These are phyloP conservation scores for Trichoderma citrinoviride DNA, from an alignment of 2,329 filamentous ascomycete genomes.

Conservation along the genomic window DNA sequence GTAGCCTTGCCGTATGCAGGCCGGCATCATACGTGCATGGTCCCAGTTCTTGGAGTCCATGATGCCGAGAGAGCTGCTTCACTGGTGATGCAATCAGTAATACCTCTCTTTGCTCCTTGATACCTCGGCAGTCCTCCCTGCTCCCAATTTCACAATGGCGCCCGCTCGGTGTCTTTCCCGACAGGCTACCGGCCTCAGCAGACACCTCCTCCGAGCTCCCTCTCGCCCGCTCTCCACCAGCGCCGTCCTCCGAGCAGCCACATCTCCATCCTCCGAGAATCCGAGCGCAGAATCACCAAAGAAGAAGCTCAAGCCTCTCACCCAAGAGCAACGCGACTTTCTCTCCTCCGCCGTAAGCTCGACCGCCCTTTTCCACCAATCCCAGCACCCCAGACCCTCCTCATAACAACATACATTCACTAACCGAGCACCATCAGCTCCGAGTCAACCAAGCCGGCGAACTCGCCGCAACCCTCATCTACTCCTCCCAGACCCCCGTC, in stretches of 20 bases:
- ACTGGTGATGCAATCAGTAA: background rate
- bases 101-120: too few relatives aligned
- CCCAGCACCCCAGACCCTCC: background rate
- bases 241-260: conserved; percentile 25
- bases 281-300: conserved; percentile 26
- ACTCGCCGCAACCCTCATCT: conserved; percentile 93
- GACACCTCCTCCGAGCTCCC: conserved; percentile 18
- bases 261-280: conserved; percentile 9
- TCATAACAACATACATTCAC: background rate
- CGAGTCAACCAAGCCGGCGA: conserved; percentile 98
- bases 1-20: conserved; percentile 7
- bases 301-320: conserved; percentile 59
- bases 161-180: conserved; percentile 24
- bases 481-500: conserved; percentile 82
- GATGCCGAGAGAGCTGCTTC: background rate
- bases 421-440: conserved; percentile 50
- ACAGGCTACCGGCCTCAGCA: conserved; percentile 16
- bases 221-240: conserved; percentile 22
- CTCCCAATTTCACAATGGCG: conserved; percentile 23
- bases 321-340: conserved; percentile 67
- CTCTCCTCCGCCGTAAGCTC: conserved; percentile 66
- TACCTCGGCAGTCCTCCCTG: too few relatives aligned
- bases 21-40: conserved; percentile 18
- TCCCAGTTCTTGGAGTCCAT: conserved; percentile 6
- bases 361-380: too few relatives aligned